Evolutionary conservation across 192 early-diverging fungal genomes (phyloP).

Genomic region (Mortierella claussenii): DNA sequence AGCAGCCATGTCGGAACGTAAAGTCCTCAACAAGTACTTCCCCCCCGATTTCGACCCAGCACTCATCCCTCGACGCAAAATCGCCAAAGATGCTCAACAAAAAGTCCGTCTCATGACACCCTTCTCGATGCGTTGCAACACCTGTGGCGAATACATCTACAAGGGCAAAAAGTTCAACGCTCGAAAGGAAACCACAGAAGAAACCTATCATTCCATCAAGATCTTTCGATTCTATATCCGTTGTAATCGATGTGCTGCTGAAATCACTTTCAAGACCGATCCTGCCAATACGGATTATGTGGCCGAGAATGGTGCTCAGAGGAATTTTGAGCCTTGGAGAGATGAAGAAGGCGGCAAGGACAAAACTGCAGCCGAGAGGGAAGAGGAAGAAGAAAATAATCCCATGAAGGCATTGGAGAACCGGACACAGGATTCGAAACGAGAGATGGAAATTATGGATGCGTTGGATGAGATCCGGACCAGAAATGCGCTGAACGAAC

Average conservation of each 20-base stretch:
- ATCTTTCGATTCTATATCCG: slow-evolving; percentile 84
- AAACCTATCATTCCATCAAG: slow-evolving; percentile 78
- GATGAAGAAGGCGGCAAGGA: slow-evolving; percentile 70
- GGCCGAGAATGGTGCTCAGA: slow-evolving; percentile 89
- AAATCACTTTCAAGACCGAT: slow-evolving; percentile 99
- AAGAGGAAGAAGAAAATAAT: slow-evolving; percentile 89
- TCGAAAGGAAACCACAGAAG: slow-evolving; percentile 87
- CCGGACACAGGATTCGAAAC: slow-evolving; percentile 90
- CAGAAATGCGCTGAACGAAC: slow-evolving; percentile 84
- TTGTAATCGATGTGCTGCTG: slow-evolving; percentile 94
- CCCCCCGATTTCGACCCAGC: slow-evolving; percentile 98
- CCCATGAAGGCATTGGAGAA: slow-evolving; percentile 97
- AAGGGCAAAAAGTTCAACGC: slow-evolving; percentile 99
- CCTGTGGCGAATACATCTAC: slow-evolving; percentile 97
- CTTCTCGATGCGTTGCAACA: slow-evolving; percentile 97
- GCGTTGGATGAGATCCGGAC: slow-evolving; percentile 95
- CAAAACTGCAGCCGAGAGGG: slow-evolving; percentile 65
- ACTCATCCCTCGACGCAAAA: slow-evolving; percentile 86
- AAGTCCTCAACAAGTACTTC: slow-evolving; percentile 97
- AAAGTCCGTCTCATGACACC: slow-evolving; percentile 99
- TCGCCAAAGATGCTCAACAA: slow-evolving; percentile 85
- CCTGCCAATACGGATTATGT: slow-evolving; percentile 95
- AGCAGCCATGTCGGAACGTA: slow-evolving; percentile 69
- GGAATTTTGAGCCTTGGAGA: slow-evolving; percentile 97
- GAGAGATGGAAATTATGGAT: slow-evolving; percentile 99